Evolutionary conservation across 208 protist genomes (phyloP).

Genomic region (Borovskyia barvae): DNA sequence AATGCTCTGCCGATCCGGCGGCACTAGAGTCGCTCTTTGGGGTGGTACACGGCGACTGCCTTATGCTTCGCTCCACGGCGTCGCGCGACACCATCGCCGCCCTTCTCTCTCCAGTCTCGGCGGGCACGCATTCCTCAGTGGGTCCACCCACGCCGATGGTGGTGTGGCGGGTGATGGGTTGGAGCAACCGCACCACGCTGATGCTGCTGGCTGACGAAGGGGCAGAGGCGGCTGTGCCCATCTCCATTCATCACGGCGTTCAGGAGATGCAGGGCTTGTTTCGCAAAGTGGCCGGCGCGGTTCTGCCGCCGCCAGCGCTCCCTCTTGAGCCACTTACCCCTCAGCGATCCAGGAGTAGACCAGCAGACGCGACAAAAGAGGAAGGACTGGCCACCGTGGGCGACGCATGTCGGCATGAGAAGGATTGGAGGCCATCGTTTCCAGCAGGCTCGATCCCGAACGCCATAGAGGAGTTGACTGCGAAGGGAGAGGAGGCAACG

Average conservation of each 20-base stretch:
- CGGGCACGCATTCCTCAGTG: neutral
- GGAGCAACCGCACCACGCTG: slow-evolving; percentile 34
- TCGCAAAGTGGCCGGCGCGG: slow-evolving; percentile 16
- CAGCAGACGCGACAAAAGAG: no score
- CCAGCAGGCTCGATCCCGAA: no score
- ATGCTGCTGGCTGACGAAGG: slow-evolving; percentile 37
- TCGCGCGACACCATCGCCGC: neutral
- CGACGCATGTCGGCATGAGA: no score
- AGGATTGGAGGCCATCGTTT: no score
- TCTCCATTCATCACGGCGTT: slow-evolving; percentile 11
- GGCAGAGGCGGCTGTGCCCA: slow-evolving; percentile 12
- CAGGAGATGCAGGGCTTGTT: slow-evolving; percentile 28
- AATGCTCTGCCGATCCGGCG: slow-evolving; percentile 28
- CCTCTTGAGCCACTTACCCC: slow-evolving; percentile 12
- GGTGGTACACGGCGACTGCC: slow-evolving; percentile 42
- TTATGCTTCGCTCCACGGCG: slow-evolving; percentile 11
- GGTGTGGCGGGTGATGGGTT: slow-evolving; percentile 34
- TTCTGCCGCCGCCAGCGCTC: slow-evolving; percentile 14
- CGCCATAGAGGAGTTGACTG: neutral
- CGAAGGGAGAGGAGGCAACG: neutral
- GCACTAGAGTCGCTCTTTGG: slow-evolving; percentile 30
- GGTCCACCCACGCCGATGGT: neutral
- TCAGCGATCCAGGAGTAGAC: no score
- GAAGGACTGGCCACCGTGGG: no score
- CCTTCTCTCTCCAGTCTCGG: neutral